These are phyloP conservation scores for Penicillium sp. DNA, from an alignment of 2,329 filamentous ascomycete genomes.

Conservation along the genomic window DNA sequence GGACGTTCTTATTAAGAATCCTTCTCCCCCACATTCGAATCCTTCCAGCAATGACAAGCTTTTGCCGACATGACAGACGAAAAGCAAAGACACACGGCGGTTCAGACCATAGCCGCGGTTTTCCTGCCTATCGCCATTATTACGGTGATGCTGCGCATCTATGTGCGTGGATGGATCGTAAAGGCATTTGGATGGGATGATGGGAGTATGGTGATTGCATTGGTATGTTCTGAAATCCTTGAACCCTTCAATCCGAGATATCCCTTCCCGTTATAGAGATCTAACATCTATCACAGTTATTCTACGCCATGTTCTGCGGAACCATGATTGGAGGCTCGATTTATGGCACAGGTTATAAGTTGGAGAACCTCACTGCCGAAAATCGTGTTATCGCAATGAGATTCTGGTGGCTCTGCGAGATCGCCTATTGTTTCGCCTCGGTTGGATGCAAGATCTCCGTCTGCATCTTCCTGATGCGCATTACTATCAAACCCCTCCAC, in stretches of 20 bases:
- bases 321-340: slow-evolving; percentile 32
- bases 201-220: slow-evolving; percentile 29
- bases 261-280: neutral
- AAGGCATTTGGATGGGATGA: slow-evolving; percentile 38
- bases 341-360: slow-evolving; percentile 30
- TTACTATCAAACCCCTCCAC: slow-evolving; percentile 48
- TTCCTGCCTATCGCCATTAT: slow-evolving; percentile 30
- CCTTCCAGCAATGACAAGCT: neutral
- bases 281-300: slow-evolving; percentile 11
- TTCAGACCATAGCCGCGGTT: slow-evolving; percentile 26
- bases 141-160: slow-evolving; percentile 30
- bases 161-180: slow-evolving; percentile 32
- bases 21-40: slow-evolving; percentile 1
- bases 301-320: slow-evolving; percentile 31
- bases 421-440: slow-evolving; percentile 51
- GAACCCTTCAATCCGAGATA: neutral
- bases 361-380: slow-evolving; percentile 13
- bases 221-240: slow-evolving; percentile 16
- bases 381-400: slow-evolving; percentile 28
- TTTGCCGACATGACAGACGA: slow-evolving; percentile 15
- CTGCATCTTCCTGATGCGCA: slow-evolving; percentile 52
- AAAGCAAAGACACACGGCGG: slow-evolving; percentile 24
- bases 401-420: slow-evolving; percentile 53
- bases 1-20: slow-evolving; percentile 2
- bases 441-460: slow-evolving; percentile 52